Base-by-base conservation (phyloP, 2,329 filamentous ascomycete genomes). In the Thyridium curvatum region DNA sequence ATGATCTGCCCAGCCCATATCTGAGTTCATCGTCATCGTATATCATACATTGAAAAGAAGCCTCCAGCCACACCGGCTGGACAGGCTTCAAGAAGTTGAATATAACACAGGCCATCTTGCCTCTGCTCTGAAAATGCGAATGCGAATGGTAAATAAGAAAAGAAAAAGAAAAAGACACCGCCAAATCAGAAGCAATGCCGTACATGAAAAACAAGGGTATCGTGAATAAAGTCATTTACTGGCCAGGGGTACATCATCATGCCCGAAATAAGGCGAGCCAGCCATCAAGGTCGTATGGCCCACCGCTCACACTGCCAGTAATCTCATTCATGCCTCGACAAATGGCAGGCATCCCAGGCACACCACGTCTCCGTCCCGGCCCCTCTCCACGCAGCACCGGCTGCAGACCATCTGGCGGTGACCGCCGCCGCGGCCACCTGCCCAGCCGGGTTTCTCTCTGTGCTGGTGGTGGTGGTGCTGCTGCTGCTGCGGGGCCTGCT, bases 321-420 rank as follows among this genome's bases (percentile, higher is more conserved):
- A n/a, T n/a, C 18, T 34, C 15, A 9, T 29, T 51, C 48, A 56
- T 5, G 48, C 47, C 36, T 52, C 51, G 14, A 51, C 37, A 34
- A 49, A 49, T 12, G 48, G 51, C 37, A 82, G 62, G 46, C 82
- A 86, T 2, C 78, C 78, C 35, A 84, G 58, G 50, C 82, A 86
- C 42, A 78, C 72, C 5, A 84, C 72, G 35, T 85, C 79, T 18
- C 82, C 82, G 38, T 84, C 73, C 15, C 62, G 51, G 0, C 80
- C 81, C 17, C 67, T 69, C 54, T 86, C 82, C 3, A 84, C 71
- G 53, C 81, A 85, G 58, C 82, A 86, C 14, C 71, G 68, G 52
- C 81, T 84, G 54, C 82, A 86, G 3, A 85, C 65, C 48, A 75
- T 70, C 28, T 67, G 60, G 8, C 65, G 61, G 46, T 79, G 75